Base-by-base conservation (phyloP, 805 yeast genomes). In the Kluyveromyces nonfermentans region DNA sequence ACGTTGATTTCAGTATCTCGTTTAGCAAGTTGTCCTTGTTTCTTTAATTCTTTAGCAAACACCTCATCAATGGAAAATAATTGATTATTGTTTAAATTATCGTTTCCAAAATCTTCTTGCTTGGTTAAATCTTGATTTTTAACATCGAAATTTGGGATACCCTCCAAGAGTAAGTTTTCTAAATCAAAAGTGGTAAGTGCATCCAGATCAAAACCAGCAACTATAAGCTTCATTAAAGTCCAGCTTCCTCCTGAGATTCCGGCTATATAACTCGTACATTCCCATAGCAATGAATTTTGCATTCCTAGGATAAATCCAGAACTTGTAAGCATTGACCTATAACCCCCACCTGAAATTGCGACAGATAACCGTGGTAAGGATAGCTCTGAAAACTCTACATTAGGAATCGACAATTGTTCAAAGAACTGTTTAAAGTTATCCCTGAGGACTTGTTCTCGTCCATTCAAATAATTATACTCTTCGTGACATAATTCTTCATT, bases 231-330 rank as follows among this genome's bases (percentile, higher is more conserved):
- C 37, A 81, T 73, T 1, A 82, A 74, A 7, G 79, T 60, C 88
- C 89, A 82, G 37, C 82, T 73, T 0, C 88, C 89, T 1, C 88
- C 88, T 2, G 86, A 79, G 1, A 80, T 71, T 0, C 87, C 87
- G 0, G 77, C 72, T 9, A 82, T 65, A 54, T 82, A 81, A 14
- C 73, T 63, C 0, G 78, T 46, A 7, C 75, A 63, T 51, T 80
- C 85, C 17, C 75, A 59, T 9, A 81, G 43, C 0, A 82, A 82
- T 18, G 41, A 40, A 7, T 48, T 42, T 2, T 56, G 45, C 62
- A 60, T 55, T 33, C 52, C 54, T 19, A 46, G 37, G 4, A 63
- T 47, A 41, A 66, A 54, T 2, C 65, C 64, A 5, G 59, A 63
- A 5, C 62, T 67, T 1, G 51, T 59, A 12, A 61, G 50, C 59